These are phyloP conservation scores for Oehlia diaphana DNA, from an alignment of 192 early-diverging fungal genomes.

Conservation along the genomic window DNA sequence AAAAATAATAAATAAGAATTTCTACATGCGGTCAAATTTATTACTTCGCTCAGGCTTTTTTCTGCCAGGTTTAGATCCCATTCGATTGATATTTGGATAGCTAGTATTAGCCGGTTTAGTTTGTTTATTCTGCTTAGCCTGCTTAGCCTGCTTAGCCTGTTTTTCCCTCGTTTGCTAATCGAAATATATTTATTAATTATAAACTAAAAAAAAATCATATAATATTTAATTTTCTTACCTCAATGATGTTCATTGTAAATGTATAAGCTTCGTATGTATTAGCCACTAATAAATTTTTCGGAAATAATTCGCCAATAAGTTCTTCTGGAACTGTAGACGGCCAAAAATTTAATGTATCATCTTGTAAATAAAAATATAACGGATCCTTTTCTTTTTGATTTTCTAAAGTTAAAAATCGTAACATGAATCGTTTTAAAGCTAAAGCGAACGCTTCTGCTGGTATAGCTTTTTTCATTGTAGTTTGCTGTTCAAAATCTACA, in stretches of 20 bases:
- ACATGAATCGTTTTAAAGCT: conserved; percentile 25
- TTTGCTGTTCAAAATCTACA: background rate
- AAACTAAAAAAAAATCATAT: no score
- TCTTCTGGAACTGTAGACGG: background rate
- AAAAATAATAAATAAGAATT: no score
- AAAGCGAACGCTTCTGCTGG: conserved; percentile 4
- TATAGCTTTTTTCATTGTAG: background rate
- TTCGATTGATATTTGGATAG: no score
- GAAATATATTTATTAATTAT: no score
- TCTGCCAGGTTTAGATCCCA: no score
- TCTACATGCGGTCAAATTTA: no score
- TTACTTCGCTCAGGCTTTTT: no score
- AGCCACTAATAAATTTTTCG: background rate
- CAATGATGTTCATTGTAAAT: background rate
- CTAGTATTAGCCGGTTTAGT: no score
- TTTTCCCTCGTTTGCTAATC: no score
- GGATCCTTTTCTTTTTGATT: background rate
- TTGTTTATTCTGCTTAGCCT: no score
- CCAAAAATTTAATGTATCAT: background rate
- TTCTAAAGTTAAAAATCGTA: conserved; percentile 1
- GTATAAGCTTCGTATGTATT: background rate
- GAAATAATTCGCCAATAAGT: background rate
- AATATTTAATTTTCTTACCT: no score
- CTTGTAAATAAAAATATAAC: background rate
- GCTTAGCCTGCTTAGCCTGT: no score